These are phyloP conservation scores for Aspergillus incahuasiensis DNA, from an alignment of 495 filamentous ascomycete species.

Conservation along the genomic window DNA sequence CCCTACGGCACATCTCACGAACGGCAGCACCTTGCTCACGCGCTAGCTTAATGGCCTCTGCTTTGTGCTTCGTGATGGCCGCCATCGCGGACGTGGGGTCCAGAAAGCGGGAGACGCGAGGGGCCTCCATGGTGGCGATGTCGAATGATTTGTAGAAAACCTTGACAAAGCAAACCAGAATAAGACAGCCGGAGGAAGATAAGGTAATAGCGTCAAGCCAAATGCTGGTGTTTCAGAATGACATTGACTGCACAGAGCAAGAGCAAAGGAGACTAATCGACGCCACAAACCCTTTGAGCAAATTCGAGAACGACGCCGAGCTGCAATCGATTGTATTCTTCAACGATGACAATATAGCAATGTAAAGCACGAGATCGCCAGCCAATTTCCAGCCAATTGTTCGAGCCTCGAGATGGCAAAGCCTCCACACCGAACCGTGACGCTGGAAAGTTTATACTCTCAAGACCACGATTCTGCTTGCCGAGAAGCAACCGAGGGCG, in stretches of 20 bases:
- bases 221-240: not conserved
- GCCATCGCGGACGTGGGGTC: constrained; percentile 45
- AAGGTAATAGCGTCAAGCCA: not conserved
- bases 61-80: constrained; percentile 46
- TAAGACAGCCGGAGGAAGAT: not conserved
- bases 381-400: not conserved
- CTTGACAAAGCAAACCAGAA: too few relatives aligned
- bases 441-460: not conserved
- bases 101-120: constrained; percentile 33
- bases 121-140: constrained; percentile 14
- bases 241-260: not conserved
- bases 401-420: not conserved
- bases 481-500: not conserved
- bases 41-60: constrained; percentile 45
- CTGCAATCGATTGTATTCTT: not conserved
- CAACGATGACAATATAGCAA: not conserved
- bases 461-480: not conserved
- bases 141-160: not conserved
- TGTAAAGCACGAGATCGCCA: not conserved
- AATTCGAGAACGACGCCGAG: not conserved
- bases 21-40: constrained; percentile 46
- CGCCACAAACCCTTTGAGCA: not conserved
- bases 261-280: not conserved
- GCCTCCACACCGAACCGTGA: not conserved
- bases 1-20: constrained; percentile 44